Conservation (phyloP, 306 rosid genomes). For the Rubus parviflorus region DNA sequence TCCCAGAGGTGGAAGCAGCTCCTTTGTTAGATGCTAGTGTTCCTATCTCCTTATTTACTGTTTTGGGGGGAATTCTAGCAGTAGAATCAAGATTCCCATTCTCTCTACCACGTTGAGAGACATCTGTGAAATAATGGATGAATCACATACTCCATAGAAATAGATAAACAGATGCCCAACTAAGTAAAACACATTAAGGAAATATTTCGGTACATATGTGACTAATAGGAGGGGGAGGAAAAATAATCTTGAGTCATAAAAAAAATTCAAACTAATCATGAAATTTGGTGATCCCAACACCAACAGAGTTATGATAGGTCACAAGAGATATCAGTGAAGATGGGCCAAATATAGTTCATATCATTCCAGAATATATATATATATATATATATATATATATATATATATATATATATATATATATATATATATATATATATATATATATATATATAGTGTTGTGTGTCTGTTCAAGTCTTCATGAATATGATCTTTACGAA, state of each 20-base stretch:
- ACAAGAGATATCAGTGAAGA: not conserved
- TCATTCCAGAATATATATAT: not conserved
- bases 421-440: too few relatives aligned
- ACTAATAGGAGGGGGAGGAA: not conserved
- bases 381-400: not conserved
- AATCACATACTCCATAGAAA: constrained; percentile 25
- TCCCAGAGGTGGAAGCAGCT: constrained; percentile 82
- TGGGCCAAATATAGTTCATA: not conserved
- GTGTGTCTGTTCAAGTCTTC: not conserved
- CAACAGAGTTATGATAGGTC: not conserved
- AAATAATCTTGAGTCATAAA: not conserved
- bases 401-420: too few relatives aligned
- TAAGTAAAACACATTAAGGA: constrained; percentile 3
- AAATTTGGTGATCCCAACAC: not conserved
- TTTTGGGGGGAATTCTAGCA: constrained; percentile 70
- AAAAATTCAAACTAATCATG: not conserved
- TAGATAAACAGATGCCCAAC: constrained; percentile 9
- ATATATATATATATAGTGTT: not conserved
- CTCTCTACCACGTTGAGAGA: constrained; percentile 94
- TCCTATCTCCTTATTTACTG: constrained; percentile 68
- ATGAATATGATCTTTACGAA: not conserved
- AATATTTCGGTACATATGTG: not conserved
- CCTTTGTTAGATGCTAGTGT: constrained; percentile 63
- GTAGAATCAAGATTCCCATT: constrained; percentile 73
- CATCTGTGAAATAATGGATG: constrained; percentile 60